These are phyloP conservation scores for Phylloporus rhodoxanthus DNA, from an alignment of 768 basidiomycete genomes.

Conservation along the genomic window DNA sequence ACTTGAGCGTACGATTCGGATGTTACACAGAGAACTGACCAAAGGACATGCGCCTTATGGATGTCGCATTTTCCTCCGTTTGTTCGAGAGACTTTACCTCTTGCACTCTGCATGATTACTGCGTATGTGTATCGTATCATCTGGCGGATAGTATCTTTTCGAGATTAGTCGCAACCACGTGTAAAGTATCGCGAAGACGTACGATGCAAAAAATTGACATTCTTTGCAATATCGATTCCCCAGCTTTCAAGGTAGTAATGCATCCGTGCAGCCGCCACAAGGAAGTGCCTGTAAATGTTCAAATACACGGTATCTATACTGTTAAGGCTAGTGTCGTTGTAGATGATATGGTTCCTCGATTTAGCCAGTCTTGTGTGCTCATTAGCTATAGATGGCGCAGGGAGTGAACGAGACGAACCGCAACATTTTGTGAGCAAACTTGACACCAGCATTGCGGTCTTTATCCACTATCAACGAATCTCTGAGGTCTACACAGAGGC, in stretches of 20 bases:
- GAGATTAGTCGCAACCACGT: neutral
- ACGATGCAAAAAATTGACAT: conserved; percentile 52
- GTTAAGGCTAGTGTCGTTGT: conserved; percentile 70
- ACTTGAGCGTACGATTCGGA: conserved; percentile 2
- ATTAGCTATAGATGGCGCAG: conserved; percentile 2
- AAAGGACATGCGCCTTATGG: conserved; percentile 48
- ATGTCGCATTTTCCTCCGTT: conserved; percentile 39
- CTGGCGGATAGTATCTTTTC: conserved; percentile 56
- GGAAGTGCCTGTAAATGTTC: conserved; percentile 85
- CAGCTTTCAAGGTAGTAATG: conserved; percentile 70
- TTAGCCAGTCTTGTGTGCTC: conserved; percentile 53
- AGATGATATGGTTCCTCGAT: conserved; percentile 73
- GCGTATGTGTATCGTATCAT: conserved; percentile 53
- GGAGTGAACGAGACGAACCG: conserved; percentile 41
- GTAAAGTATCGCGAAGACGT: conserved; percentile 15
- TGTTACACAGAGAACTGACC: conserved; percentile 41
- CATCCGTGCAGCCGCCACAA: conserved; percentile 81
- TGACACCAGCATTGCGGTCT: conserved; percentile 56
- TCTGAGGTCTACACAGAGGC: conserved; percentile 43
- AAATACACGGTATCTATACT: conserved; percentile 52
- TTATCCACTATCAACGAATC: conserved; percentile 69
- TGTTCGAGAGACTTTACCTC: conserved; percentile 35
- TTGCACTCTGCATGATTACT: conserved; percentile 43
- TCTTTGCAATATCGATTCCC: conserved; percentile 41
- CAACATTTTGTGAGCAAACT: conserved; percentile 69